phyloP scores from a whole-genome alignment of 176 grass and related monocot genomes.

The Oryza brachyantha region DNA sequence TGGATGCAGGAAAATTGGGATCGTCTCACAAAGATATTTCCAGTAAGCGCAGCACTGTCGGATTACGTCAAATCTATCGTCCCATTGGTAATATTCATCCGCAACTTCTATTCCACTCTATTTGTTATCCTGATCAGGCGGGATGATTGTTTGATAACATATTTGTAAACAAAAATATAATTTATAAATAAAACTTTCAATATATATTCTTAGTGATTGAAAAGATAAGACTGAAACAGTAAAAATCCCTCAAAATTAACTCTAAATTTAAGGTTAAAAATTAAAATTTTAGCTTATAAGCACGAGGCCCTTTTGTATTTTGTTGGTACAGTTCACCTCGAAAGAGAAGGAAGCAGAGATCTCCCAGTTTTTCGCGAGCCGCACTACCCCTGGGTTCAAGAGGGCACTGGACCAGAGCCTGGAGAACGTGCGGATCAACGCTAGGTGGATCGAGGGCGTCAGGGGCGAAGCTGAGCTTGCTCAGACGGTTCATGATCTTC shows the following conservation, averaged over 20 bases:
- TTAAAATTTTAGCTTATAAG: no score
- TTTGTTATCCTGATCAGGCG: no score
- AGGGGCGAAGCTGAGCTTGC: conserved; percentile 48
- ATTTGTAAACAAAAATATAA: no score
- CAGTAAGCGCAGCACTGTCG: conserved; percentile 2
- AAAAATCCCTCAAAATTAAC: no score
- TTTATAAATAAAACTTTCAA: no score
- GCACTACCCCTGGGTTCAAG: conserved; percentile 45
- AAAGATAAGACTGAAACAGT: no score
- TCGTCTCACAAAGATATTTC: conserved; percentile 52
- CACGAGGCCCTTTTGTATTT: background rate
- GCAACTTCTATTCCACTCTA: background rate
- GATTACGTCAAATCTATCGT: conserved; percentile 36
- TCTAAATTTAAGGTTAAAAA: no score
- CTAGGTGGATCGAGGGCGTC: conserved; percentile 62
- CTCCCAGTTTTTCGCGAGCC: conserved; percentile 57
- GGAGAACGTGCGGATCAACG: conserved; percentile 52
- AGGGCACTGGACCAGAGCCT: conserved; percentile 72
- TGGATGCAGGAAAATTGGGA: conserved; percentile 65
- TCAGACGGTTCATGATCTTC: conserved; percentile 45
- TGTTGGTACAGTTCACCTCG: conserved; percentile 61
- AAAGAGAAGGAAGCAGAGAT: conserved; percentile 62
- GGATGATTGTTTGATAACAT: no score
- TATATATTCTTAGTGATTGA: no score
- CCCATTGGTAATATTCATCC: conserved; percentile 37